phyloP scores from a whole-genome alignment of 352 stramenopile genomes.

The Phytophthora pluvialis region DNA sequence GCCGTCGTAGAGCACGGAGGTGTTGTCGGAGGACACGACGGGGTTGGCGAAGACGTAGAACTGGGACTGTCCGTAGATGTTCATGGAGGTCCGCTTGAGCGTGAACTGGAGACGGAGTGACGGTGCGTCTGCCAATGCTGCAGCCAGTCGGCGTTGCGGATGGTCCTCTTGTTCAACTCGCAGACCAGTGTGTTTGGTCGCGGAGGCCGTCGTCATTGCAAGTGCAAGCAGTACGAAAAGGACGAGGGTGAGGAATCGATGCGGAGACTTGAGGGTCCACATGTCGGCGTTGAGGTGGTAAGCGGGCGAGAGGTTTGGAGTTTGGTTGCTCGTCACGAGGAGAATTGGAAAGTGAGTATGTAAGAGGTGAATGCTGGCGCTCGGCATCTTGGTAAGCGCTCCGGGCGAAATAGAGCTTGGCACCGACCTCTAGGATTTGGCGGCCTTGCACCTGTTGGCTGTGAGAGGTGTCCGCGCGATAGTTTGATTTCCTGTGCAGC shows the following conservation, averaged over 20 bases:
- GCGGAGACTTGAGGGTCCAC: slow-evolving; percentile 6
- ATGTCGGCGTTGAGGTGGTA: neutral
- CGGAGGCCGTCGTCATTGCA: neutral
- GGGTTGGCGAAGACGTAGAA: slow-evolving; percentile 47
- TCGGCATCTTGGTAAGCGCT: slow-evolving; percentile 5
- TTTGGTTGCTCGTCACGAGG: neutral
- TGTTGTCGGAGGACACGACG: slow-evolving; percentile 25
- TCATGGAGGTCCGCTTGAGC: slow-evolving; percentile 41
- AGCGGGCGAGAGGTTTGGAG: neutral
- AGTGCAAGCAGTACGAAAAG: slow-evolving; percentile 6
- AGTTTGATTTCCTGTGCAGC: neutral
- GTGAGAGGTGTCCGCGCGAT: slow-evolving; percentile 8
- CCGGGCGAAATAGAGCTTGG: neutral
- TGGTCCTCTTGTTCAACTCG: neutral
- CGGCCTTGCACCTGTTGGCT: slow-evolving; percentile 3
- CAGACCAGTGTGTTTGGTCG: slow-evolving; percentile 4
- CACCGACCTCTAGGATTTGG: slow-evolving; percentile 6
- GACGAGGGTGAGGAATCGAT: slow-evolving; percentile 5
- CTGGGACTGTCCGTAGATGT: slow-evolving; percentile 33
- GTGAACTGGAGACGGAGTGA: slow-evolving; percentile 40
- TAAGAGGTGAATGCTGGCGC: neutral
- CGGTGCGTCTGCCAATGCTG: slow-evolving; percentile 26
- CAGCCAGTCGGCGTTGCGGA: neutral
- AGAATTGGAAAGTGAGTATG: slow-evolving; percentile 24
- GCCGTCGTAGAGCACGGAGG: slow-evolving; percentile 40